These are phyloP conservation scores for Keithomyces neogunnii DNA, from an alignment of 2,329 filamentous ascomycete genomes.

Conservation along the genomic window DNA sequence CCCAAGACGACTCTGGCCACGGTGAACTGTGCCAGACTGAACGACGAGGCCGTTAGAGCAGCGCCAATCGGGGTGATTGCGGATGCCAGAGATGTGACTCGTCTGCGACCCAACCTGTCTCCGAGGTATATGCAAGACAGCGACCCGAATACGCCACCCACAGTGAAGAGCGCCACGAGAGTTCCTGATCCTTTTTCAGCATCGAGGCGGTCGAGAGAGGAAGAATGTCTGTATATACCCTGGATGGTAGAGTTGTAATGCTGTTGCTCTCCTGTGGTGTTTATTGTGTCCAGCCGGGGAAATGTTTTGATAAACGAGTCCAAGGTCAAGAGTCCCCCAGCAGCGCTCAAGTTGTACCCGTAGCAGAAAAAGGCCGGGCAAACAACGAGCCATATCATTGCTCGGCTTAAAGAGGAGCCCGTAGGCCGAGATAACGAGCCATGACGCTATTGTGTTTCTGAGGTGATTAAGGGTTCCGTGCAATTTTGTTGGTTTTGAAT, in stretches of 20 bases:
- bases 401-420: constrained; percentile 23
- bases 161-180: constrained; percentile 42
- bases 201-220: no score
- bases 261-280: constrained; percentile 30
- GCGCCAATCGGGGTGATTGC: constrained; percentile 43
- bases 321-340: constrained; percentile 61
- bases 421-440: constrained; percentile 23
- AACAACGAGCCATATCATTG: constrained; percentile 34
- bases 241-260: constrained; percentile 37
- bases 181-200: background rate
- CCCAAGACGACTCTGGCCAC: constrained; percentile 43
- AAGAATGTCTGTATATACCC: constrained; percentile 8
- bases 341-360: constrained; percentile 59
- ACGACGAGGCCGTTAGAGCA: constrained; percentile 44
- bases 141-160: constrained; percentile 49
- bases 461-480: background rate
- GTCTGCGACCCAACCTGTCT: constrained; percentile 49
- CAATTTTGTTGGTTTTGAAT: background rate
- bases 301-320: constrained; percentile 48
- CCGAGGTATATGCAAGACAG: constrained; percentile 34
- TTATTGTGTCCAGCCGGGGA: constrained; percentile 37
- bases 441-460: background rate
- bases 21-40: constrained; percentile 24
- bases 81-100: constrained; percentile 45
- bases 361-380: constrained; percentile 36